Conservation (phyloP, 805 yeast genomes). For the Candida arabinofermentans region DNA sequence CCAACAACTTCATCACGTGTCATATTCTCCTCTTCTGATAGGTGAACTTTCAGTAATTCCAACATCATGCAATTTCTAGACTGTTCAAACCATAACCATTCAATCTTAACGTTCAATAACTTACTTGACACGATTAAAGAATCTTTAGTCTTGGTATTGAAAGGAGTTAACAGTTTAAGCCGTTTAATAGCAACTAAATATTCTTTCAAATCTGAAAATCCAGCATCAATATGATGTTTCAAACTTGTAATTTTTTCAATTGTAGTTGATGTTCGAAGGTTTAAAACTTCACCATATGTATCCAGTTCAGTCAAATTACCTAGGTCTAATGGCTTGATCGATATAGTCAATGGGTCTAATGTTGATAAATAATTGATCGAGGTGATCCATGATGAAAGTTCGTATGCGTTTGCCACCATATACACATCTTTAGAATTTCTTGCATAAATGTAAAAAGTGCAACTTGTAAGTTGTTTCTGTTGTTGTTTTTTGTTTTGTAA, state of each 20-base stretch:
- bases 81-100: slow-evolving; percentile 54
- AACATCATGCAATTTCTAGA: slow-evolving; percentile 33
- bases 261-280: slow-evolving; percentile 7
- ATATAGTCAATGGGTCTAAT: slow-evolving; percentile 33
- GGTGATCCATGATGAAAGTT: slow-evolving; percentile 56
- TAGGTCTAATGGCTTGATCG: slow-evolving; percentile 21
- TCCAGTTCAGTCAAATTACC: slow-evolving; percentile 26
- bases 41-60: slow-evolving; percentile 8
- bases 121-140: slow-evolving; percentile 41
- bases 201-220: slow-evolving; percentile 35
- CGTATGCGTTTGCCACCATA: slow-evolving; percentile 40
- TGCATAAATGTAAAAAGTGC: slow-evolving; percentile 38
- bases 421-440: slow-evolving; percentile 37
- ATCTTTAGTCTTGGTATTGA: slow-evolving; percentile 50
- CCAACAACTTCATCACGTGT: not conserved
- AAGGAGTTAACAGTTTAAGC: slow-evolving; percentile 48
- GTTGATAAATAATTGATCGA: slow-evolving; percentile 51
- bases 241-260: slow-evolving; percentile 10
- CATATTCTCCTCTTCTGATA: not conserved
- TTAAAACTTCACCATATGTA: slow-evolving; percentile 18
- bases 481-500: too few species aligned
- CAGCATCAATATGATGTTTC: slow-evolving; percentile 18
- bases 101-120: slow-evolving; percentile 47
- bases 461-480: slow-evolving; percentile 10
- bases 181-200: slow-evolving; percentile 34